Evolutionary conservation across 2,329 filamentous ascomycete genomes (phyloP).

Genomic region (Capronia coronata): DNA sequence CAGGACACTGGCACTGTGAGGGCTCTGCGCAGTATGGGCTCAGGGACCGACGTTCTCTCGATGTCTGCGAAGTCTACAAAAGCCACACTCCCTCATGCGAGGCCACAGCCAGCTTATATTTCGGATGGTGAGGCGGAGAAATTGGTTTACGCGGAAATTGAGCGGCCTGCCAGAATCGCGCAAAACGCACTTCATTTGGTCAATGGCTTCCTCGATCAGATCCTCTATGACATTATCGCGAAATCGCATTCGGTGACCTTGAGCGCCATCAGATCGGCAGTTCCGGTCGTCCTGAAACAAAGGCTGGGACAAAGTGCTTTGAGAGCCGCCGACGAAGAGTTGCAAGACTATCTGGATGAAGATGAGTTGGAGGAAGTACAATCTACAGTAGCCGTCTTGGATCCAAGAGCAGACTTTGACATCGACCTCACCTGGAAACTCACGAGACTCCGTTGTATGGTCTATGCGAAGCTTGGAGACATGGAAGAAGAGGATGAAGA

Average conservation of each 20-base stretch:
- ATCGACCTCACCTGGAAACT: conserved; percentile 92
- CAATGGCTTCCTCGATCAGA: conserved; percentile 88
- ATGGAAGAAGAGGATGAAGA: conserved; percentile 98
- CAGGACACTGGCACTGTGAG: conserved; percentile 15
- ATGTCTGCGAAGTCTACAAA: conserved; percentile 22
- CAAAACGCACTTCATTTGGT: conserved; percentile 66
- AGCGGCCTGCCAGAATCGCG: conserved; percentile 68
- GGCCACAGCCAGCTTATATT: conserved; percentile 79
- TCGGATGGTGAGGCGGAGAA: conserved; percentile 81
- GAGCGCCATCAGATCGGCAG: conserved; percentile 67
- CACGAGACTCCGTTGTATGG: conserved; percentile 89
- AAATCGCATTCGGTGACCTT: conserved; percentile 72
- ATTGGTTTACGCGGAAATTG: conserved; percentile 82
- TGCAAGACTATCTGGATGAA: conserved; percentile 78
- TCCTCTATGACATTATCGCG: conserved; percentile 85
- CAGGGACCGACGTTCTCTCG: conserved; percentile 28
- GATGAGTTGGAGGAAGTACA: conserved; percentile 61
- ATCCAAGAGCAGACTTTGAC: conserved; percentile 62
- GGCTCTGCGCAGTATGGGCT: conserved; percentile 26
- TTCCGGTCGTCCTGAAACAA: conserved; percentile 79
- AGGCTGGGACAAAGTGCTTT: conserved; percentile 82
- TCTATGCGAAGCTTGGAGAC: conserved; percentile 92
- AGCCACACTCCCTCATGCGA: conserved; percentile 31
- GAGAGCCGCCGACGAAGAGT: conserved; percentile 73
- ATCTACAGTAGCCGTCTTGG: conserved; percentile 48